Evolutionary conservation across 805 yeast species (phyloP).

Genomic region (Ogataea parapolymorpha): DNA sequence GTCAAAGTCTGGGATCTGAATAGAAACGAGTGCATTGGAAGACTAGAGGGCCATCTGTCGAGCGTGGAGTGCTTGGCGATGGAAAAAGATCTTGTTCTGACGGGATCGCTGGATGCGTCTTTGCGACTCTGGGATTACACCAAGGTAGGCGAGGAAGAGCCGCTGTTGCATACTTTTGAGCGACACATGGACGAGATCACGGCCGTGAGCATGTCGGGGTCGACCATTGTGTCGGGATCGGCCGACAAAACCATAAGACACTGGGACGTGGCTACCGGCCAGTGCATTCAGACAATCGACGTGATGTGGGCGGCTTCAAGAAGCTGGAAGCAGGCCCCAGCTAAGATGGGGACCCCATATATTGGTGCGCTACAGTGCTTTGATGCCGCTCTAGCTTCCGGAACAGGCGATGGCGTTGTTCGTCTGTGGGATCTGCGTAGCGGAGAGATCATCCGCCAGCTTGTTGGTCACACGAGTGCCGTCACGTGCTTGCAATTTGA

Average conservation of each 20-base stretch:
- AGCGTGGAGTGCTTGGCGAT: slow-evolving; percentile 58
- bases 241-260: slow-evolving; percentile 69
- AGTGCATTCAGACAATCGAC: slow-evolving; percentile 68
- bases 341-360: slow-evolving; percentile 35
- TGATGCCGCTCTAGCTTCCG: slow-evolving; percentile 77
- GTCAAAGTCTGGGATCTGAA: slow-evolving; percentile 83
- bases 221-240: slow-evolving; percentile 64
- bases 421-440: slow-evolving; percentile 74
- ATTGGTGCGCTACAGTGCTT: slow-evolving; percentile 68
- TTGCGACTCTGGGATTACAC: slow-evolving; percentile 58
- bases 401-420: slow-evolving; percentile 72
- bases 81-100: slow-evolving; percentile 45
- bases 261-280: slow-evolving; percentile 69
- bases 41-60: slow-evolving; percentile 59
- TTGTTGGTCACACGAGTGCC: slow-evolving; percentile 68
- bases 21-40: slow-evolving; percentile 46
- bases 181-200: slow-evolving; percentile 68
- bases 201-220: slow-evolving; percentile 46
- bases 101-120: slow-evolving; percentile 64
- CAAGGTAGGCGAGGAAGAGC: slow-evolving; percentile 23
- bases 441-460: slow-evolving; percentile 59
- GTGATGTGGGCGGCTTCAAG: slow-evolving; percentile 54
- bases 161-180: slow-evolving; percentile 47
- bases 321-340: slow-evolving; percentile 15
- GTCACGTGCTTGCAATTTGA: slow-evolving; percentile 69